Base-by-base conservation (phyloP, 1,284 basidiomycete genomes). In the Ustilago lituana region DNA sequence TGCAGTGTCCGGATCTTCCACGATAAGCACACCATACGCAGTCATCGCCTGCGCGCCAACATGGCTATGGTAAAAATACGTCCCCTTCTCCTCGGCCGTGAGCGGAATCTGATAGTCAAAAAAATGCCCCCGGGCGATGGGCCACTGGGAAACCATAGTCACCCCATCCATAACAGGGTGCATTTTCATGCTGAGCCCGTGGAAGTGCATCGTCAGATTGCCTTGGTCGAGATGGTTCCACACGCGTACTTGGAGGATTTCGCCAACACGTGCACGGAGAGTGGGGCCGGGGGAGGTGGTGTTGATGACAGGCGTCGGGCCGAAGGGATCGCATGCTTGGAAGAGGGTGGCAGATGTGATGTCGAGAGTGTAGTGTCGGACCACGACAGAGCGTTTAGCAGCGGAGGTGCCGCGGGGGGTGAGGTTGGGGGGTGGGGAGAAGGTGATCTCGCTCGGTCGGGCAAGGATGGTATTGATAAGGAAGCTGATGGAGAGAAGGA, bases 101-200 rank as follows among this genome's bases (percentile, higher is more conserved):
- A 71, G 38, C 9, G 55, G 45, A 9, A 76, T 71, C 1, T 55
- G 55, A 33, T 73, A 74, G 35, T 79, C 74, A 47, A 76, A 74
- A 33, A 26, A 75, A 2, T 50, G 2, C 5, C 61, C 60, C 0
- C 73, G 63, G 2, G 31, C 27, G 23, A 76, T 66, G 1, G 75
- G 75, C 65, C 73, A 79, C 44, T 80, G 78, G 2, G 58, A 56
- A 15, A 77, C 29, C 46, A 76, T 61, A 9, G 49, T 49, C 0
- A 72, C 76, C 2, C 78, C 78, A 27, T 80, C 78, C 55, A 73
- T 64, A 3, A 62, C 61, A 0, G 78, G 77, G n/a, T 68, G 71
- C 31, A 68, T 59, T 6, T 31, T 26, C 64, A 78, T 75, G 8
- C 26, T 31, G 2, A 77, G 38, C 1, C 74, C 76, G 54, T 77